Percentiles rank a stretch among this genome's conserved stretches.
Conservation (phyloP, 345 rosid species). For the Lumnitzera littorea region DNA sequence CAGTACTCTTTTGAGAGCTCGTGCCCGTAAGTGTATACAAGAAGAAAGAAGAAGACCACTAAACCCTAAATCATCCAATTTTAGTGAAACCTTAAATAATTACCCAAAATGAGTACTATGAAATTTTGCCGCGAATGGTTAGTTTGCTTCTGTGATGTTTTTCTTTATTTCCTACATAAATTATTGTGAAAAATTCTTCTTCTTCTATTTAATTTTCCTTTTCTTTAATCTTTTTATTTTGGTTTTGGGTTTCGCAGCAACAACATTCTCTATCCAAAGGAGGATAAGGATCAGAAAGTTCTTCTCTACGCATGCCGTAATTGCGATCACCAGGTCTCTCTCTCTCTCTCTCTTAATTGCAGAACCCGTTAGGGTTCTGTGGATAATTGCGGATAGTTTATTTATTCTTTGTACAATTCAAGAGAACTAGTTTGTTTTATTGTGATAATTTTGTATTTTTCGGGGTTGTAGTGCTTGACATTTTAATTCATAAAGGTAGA, state of each 20-base stretch:
- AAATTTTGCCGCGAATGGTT: constrained; percentile 46
- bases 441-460: not conserved
- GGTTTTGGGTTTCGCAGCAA: constrained; percentile 18
- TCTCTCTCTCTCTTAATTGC: not conserved
- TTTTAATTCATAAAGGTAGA: too few species aligned
- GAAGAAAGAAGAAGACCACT: too few species aligned
- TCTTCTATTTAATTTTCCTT: not conserved
- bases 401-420: not conserved
- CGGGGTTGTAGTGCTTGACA: too few species aligned
- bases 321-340: constrained; percentile 36
- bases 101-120: constrained; percentile 38
- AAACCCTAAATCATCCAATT: too few species aligned
- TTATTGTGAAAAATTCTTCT: not conserved
- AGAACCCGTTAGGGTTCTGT: not conserved
- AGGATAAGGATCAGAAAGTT: constrained; percentile 27
- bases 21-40: too few species aligned
- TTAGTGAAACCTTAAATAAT: not conserved
- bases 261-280: constrained; percentile 44
- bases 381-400: not conserved
- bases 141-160: not conserved
- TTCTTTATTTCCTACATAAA: not conserved
- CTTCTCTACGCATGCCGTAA: constrained; percentile 45
- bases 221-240: too few species aligned
- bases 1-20: too few species aligned
- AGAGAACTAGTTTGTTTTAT: too few species aligned